A percentile compares a stretch with the other conserved stretches of the same genome.
These are phyloP conservation scores for Cladosporium phlei DNA, from an alignment of 2,329 filamentous ascomycete genomes.

Conservation along the genomic window DNA sequence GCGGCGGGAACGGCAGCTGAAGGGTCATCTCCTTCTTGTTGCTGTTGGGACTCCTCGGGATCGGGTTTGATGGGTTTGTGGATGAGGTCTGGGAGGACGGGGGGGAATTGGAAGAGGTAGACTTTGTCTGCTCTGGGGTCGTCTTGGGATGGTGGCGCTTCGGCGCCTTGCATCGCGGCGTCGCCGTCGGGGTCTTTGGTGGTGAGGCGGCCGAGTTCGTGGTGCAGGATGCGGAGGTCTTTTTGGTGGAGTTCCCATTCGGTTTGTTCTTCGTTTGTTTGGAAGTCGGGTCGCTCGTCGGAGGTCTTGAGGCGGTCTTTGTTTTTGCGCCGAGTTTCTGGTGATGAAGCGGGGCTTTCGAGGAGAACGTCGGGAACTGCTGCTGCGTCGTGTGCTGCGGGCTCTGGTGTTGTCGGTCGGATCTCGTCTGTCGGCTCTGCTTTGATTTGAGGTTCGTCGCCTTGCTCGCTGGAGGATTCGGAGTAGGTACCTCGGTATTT, in stretches of 20 bases:
- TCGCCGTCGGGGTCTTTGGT: constrained; percentile 40
- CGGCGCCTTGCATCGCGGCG: constrained; percentile 32
- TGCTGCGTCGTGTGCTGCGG: constrained; percentile 13
- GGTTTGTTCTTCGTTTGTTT: constrained; percentile 49
- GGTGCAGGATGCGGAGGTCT: constrained; percentile 43
- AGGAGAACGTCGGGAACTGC: constrained; percentile 22
- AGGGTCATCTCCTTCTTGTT: constrained; percentile 19
- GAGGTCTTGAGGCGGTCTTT: constrained; percentile 23
- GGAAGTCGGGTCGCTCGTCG: constrained; percentile 38
- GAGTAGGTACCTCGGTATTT: constrained; percentile 44
- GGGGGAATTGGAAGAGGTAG: constrained; percentile 62
- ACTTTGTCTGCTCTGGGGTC: constrained; percentile 50
- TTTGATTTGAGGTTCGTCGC: constrained; percentile 44
- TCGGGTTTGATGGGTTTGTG: constrained; percentile 34
- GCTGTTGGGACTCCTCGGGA: constrained; percentile 16
- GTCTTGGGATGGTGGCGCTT: constrained; percentile 17
- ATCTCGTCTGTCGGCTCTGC: constrained; percentile 46
- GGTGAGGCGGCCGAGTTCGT: constrained; percentile 43
- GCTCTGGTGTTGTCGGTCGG: constrained; percentile 19
- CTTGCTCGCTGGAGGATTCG: constrained; percentile 35
- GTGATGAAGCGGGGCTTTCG: constrained; percentile 30
- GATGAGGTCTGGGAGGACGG: constrained; percentile 54
- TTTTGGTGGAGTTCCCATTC: constrained; percentile 47
- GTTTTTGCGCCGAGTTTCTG: constrained; percentile 30
- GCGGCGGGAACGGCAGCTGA: constrained; percentile 24